These are phyloP conservation scores for Paecilomyces sp. DNA, from an alignment of 2,329 filamentous ascomycete genomes.

Conservation along the genomic window DNA sequence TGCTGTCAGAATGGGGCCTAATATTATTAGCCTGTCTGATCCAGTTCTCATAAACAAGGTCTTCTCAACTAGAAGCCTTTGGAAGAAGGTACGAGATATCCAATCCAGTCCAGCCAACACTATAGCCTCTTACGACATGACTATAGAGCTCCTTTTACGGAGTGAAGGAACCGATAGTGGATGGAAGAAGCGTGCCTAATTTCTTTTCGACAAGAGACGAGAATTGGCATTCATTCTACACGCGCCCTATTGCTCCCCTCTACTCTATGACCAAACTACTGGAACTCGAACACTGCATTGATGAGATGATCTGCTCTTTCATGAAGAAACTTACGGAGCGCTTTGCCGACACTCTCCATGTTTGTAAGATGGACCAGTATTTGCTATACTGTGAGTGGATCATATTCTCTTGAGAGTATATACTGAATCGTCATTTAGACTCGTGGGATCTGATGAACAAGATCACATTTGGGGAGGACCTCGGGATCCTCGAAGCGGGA, in stretches of 20 bases:
- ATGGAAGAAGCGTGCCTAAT: slow-evolving; percentile 2
- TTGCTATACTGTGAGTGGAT: neutral
- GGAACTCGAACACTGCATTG: slow-evolving; percentile 2
- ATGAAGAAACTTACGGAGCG: neutral
- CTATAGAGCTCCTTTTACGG: neutral
- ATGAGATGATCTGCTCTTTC: neutral
- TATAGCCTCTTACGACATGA: neutral
- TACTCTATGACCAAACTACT: slow-evolving; percentile 1
- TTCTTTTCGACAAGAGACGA: slow-evolving; percentile 7
- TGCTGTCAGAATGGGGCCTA: slow-evolving; percentile 6
- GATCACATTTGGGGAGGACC: neutral
- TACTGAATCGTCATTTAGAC: neutral
- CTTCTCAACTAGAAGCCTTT: neutral
- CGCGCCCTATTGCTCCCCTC: neutral
- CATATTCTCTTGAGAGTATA: neutral
- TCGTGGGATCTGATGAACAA: neutral
- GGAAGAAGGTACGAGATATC: neutral
- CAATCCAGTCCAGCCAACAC: too few relatives aligned
- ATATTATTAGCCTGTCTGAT: slow-evolving; percentile 6
- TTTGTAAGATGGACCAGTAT: neutral
- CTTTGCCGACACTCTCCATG: neutral
- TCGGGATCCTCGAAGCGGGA: neutral
- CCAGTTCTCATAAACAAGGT: slow-evolving; percentile 1
- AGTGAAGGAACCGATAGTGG: neutral
- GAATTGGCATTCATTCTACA: slow-evolving; percentile 5